Percentiles rank a stretch among this genome's conserved stretches.
Evolutionary conservation across 2,329 filamentous ascomycete genomes (phyloP).

Genomic region (Blastomyces silverae): DNA sequence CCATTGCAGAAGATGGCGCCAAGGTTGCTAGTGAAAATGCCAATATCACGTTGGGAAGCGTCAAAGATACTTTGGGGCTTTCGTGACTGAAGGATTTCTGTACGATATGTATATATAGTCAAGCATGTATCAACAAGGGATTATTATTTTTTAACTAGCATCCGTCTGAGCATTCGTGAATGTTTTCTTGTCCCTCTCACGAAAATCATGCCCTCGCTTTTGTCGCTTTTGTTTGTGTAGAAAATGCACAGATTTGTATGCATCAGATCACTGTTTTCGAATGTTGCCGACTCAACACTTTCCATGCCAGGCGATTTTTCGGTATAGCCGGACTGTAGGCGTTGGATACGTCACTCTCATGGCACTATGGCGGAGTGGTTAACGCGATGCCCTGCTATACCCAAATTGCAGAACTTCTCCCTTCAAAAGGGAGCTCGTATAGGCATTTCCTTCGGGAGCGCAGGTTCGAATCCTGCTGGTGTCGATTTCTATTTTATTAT

Average conservation of each 20-base stretch:
- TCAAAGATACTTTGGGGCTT: conserved; percentile 20
- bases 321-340: background rate
- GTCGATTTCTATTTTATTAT: background rate
- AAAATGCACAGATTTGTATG: background rate
- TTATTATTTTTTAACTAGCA: background rate
- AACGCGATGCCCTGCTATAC: background rate
- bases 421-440: background rate
- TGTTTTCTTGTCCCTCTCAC: background rate
- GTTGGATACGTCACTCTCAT: background rate
- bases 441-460: background rate
- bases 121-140: background rate
- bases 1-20: conserved; percentile 19
- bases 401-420: background rate
- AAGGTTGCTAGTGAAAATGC: conserved; percentile 19
- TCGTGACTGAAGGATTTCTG: background rate
- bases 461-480: background rate
- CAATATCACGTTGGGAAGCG: conserved; percentile 17
- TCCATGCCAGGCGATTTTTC: background rate
- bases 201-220: background rate
- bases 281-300: background rate
- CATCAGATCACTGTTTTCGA: no score
- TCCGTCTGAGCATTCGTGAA: background rate
- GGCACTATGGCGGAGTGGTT: background rate
- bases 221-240: background rate
- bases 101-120: background rate